These are phyloP conservation scores for Lignosus rhinocerotis DNA, from an alignment of 1,284 basidiomycete species.

Conservation along the genomic window DNA sequence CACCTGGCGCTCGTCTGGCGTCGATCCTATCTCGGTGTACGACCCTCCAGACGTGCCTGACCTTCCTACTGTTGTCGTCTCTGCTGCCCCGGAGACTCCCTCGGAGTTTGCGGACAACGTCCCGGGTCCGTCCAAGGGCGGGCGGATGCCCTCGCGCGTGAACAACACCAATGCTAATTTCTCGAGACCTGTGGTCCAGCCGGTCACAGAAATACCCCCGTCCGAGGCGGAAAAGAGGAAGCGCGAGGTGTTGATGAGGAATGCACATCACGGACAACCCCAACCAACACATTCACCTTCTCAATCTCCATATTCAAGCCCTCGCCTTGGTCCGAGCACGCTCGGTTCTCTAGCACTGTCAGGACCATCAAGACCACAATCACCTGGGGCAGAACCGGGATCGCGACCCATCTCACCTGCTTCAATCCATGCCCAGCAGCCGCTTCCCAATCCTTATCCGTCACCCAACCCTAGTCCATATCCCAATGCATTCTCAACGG, in stretches of 20 bases:
- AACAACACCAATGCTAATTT: constrained; percentile 43
- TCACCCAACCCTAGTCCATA: neutral
- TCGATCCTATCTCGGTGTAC: constrained; percentile 16
- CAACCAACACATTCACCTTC: constrained; percentile 8
- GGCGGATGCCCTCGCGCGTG: constrained; percentile 21
- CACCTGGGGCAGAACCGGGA: neutral
- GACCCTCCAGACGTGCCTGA: constrained; percentile 22
- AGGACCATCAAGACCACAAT: neutral
- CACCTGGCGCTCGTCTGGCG: constrained; percentile 26
- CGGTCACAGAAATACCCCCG: constrained; percentile 35
- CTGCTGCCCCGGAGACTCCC: constrained; percentile 30
- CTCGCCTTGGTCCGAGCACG: constrained; percentile 8
- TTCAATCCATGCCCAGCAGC: neutral
- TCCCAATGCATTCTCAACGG: neutral
- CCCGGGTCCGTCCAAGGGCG: constrained; percentile 29
- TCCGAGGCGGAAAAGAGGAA: constrained; percentile 54
- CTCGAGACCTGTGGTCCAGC: constrained; percentile 50
- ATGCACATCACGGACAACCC: constrained; percentile 35
- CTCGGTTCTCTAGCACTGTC: neutral
- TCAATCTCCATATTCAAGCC: constrained; percentile 13
- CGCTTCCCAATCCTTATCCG: neutral
- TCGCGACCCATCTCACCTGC: constrained; percentile 16
- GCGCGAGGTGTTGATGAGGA: constrained; percentile 59
- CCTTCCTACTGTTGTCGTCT: constrained; percentile 49
- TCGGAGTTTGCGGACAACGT: constrained; percentile 29